Conservation (phyloP, 805 yeast genomes). For the Candida sonorensis region DNA sequence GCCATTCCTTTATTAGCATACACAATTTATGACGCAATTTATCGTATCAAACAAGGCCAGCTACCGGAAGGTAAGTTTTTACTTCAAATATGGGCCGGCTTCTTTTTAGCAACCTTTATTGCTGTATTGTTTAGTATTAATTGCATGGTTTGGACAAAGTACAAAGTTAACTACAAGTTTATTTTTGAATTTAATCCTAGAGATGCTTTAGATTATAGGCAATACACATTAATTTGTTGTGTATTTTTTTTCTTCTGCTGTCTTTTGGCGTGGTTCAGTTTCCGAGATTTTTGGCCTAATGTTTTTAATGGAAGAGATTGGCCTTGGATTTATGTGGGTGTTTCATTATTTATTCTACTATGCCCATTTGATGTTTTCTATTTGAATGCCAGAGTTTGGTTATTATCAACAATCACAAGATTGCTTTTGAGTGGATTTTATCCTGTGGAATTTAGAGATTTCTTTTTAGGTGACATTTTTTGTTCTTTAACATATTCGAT, state of each 20-base stretch:
- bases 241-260: slow-evolving; percentile 49
- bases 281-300: slow-evolving; percentile 58
- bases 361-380: slow-evolving; percentile 57
- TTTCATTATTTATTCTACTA: slow-evolving; percentile 39
- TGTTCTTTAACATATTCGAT: slow-evolving; percentile 84
- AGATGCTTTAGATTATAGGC: slow-evolving; percentile 56
- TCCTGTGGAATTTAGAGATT: slow-evolving; percentile 94
- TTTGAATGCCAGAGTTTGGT: slow-evolving; percentile 70
- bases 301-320: slow-evolving; percentile 59
- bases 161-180: slow-evolving; percentile 81
- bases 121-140: slow-evolving; percentile 59
- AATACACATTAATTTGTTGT: slow-evolving; percentile 61
- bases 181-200: slow-evolving; percentile 82
- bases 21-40: slow-evolving; percentile 41
- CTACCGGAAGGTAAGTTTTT: slow-evolving; percentile 53
- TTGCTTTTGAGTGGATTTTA: slow-evolving; percentile 75
- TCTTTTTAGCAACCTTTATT: slow-evolving; percentile 58
- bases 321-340: slow-evolving; percentile 72
- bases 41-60: slow-evolving; percentile 28
- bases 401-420: slow-evolving; percentile 64
- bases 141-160: slow-evolving; percentile 64
- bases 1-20: slow-evolving; percentile 61
- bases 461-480: slow-evolving; percentile 85
- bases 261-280: slow-evolving; percentile 70
- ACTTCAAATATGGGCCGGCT: slow-evolving; percentile 92